Evolutionary conservation across 2,329 filamentous ascomycete species (phyloP).

Genomic region (Calonectria honghensis): DNA sequence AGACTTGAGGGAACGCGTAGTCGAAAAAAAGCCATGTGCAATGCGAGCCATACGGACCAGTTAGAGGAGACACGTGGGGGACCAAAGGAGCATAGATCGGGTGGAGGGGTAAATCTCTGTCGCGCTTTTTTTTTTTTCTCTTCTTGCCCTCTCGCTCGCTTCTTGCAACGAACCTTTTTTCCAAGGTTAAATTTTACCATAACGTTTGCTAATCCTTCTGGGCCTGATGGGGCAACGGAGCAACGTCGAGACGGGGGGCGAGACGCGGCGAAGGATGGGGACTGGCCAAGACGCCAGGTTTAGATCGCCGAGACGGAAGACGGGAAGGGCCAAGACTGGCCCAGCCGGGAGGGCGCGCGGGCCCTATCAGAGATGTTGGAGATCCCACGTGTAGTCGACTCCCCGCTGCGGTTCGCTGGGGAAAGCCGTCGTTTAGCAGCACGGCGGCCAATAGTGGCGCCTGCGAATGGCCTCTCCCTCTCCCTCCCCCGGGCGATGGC

Average conservation of each 20-base stretch:
- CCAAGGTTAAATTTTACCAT: constrained; percentile 39
- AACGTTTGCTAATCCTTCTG: not conserved
- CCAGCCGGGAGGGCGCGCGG: not conserved
- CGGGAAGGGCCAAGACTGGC: constrained; percentile 18
- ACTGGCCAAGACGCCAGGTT: constrained; percentile 5
- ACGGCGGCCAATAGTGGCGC: not conserved
- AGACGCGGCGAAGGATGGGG: constrained; percentile 18
- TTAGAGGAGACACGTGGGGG: constrained; percentile 16
- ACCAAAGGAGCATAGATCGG: not conserved
- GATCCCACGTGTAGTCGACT: constrained; percentile 23
- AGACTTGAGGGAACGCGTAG: constrained; percentile 12
- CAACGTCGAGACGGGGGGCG: not conserved
- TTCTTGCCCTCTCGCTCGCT: not conserved
- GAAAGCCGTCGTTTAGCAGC: not conserved
- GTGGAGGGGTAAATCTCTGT: constrained; percentile 15
- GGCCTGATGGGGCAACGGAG: not conserved
- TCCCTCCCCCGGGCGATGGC: constrained; percentile 16
- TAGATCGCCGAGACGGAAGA: constrained; percentile 34
- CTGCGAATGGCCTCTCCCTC: not conserved
- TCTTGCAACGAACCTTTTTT: constrained; percentile 32
- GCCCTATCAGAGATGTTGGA: constrained; percentile 19
- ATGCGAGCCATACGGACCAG: constrained; percentile 8
- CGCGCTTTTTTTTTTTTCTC: not conserved
- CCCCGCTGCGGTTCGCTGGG: constrained; percentile 27
- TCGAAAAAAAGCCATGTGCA: not conserved